phyloP scores from a whole-genome alignment of 164 flowering plant species.

The Magnolia changhungtana region DNA sequence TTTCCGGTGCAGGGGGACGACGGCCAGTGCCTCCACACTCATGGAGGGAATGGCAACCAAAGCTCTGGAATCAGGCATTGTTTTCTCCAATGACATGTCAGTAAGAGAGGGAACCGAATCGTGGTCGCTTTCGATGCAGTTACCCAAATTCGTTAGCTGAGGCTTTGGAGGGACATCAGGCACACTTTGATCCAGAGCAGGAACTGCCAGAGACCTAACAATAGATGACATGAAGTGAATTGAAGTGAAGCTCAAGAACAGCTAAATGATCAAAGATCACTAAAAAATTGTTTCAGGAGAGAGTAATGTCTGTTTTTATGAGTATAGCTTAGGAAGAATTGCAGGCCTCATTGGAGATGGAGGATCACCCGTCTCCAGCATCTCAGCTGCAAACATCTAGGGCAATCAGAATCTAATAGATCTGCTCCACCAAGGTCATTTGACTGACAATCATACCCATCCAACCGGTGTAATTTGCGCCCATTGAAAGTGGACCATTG shows the following conservation, averaged over 20 bases:
- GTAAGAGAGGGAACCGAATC: slow-evolving; percentile 62
- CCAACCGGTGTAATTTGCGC: no score
- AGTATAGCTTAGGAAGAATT: not conserved
- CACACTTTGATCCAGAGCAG: slow-evolving; percentile 24
- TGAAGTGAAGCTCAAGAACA: not conserved
- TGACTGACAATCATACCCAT: not conserved
- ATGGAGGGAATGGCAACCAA: slow-evolving; percentile 55
- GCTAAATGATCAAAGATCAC: not conserved
- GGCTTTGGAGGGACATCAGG: slow-evolving; percentile 34
- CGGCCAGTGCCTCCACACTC: slow-evolving; percentile 56
- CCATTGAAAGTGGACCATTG: no score
- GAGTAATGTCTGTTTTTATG: not conserved
- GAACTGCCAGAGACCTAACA: slow-evolving; percentile 45
- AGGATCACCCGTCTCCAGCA: not conserved
- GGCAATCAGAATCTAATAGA: not conserved
- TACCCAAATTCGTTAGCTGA: slow-evolving; percentile 29
- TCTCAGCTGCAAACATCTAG: not conserved
- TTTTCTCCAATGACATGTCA: slow-evolving; percentile 46
- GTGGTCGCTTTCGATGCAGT: slow-evolving; percentile 58
- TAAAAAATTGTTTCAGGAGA: not conserved
- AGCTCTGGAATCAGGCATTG: slow-evolving; percentile 52
- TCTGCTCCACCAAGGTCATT: not conserved
- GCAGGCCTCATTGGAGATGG: not conserved
- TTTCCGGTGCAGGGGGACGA: slow-evolving; percentile 56
- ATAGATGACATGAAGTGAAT: not conserved